Percentiles rank a stretch among this genome's conserved stretches.
phyloP scores from a whole-genome alignment of 345 rosid species.

The Brassica cretica region DNA sequence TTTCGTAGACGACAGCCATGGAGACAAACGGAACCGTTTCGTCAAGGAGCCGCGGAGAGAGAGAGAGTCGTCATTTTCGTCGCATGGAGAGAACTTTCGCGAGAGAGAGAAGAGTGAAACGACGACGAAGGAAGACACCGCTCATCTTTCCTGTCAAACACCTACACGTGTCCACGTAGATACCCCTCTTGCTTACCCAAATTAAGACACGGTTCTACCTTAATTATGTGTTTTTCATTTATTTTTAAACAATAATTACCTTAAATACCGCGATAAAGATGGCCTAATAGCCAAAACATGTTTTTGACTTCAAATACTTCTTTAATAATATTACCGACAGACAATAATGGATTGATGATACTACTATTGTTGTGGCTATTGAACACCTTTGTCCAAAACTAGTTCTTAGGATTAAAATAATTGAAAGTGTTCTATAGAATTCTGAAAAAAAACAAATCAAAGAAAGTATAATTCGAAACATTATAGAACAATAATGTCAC shows the following conservation, averaged over 20 bases:
- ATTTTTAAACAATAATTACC: too few relatives aligned
- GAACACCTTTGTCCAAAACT: background rate
- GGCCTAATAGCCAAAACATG: background rate
- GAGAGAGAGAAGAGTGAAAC: background rate
- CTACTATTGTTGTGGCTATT: background rate
- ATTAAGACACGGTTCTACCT: too few relatives aligned
- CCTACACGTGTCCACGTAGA: too few relatives aligned
- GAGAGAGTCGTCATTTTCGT: background rate
- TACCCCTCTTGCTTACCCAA: too few relatives aligned
- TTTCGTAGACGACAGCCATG: background rate
- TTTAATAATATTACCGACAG: background rate
- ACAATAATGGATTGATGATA: background rate
- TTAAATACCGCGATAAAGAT: too few relatives aligned
- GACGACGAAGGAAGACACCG: background rate
- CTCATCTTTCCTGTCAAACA: too few relatives aligned
- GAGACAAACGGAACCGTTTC: background rate
- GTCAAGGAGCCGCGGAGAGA: background rate
- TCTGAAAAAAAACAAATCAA: background rate
- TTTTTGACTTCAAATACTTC: background rate
- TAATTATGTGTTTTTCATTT: too few relatives aligned
- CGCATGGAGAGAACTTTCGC: background rate
- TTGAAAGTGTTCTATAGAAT: background rate
- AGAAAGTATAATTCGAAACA: background rate
- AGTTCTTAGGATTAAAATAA: background rate
- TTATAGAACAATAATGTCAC: background rate